Percentiles rank a stretch among this genome's conserved stretches.
Conservation (phyloP, 2,329 filamentous ascomycete genomes). For the Xylaria sp. region DNA sequence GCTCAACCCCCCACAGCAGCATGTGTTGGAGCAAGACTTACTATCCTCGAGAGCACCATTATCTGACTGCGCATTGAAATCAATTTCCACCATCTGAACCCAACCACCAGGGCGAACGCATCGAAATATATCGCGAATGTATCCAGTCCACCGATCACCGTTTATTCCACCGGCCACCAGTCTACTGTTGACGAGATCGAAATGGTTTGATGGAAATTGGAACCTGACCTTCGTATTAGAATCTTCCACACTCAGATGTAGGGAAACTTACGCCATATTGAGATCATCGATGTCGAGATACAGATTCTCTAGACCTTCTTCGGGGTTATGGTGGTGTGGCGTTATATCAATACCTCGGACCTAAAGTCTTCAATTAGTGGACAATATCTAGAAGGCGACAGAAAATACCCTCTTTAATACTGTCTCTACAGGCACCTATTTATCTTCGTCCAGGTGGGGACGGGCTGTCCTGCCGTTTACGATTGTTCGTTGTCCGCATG, state of each 20-base stretch:
- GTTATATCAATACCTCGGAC: constrained; percentile 75
- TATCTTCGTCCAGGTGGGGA: neutral
- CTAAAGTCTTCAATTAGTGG: constrained; percentile 47
- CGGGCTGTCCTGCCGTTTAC: neutral
- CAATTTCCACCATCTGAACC: constrained; percentile 88
- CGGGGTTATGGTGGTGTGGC: constrained; percentile 62
- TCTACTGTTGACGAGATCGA: constrained; percentile 84
- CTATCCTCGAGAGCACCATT: constrained; percentile 76
- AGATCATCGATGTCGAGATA: constrained; percentile 76
- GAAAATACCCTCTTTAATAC: neutral
- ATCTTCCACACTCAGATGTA: neutral
- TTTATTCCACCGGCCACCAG: constrained; percentile 75
- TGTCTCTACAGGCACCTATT: neutral
- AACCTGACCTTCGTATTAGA: constrained; percentile 35
- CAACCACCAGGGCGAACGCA: constrained; percentile 78
- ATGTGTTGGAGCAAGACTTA: constrained; percentile 39
- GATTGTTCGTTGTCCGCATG: neutral
- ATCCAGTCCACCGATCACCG: constrained; percentile 72
- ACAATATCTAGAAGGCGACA: neutral
- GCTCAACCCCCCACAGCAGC: neutral
- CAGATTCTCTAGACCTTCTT: constrained; percentile 68
- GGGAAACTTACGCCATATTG: constrained; percentile 60
- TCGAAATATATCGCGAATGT: constrained; percentile 75
- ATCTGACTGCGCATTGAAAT: constrained; percentile 84
- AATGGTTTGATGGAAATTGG: constrained; percentile 68